Evolutionary conservation across 2,329 filamentous ascomycete genomes (phyloP).

Genomic region (Alternaria panax): DNA sequence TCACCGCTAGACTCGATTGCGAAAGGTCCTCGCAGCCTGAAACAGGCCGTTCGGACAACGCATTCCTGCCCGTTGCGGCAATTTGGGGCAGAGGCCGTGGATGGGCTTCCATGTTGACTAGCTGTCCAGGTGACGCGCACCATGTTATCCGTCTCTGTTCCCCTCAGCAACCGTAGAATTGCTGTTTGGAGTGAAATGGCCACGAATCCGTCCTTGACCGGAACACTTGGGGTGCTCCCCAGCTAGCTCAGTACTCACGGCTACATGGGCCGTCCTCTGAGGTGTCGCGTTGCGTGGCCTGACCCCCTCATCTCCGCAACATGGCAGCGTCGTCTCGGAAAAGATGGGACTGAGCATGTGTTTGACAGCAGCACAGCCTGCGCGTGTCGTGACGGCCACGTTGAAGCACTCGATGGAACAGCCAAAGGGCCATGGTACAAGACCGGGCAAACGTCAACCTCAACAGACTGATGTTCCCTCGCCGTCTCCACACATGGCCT

Average conservation of each 20-base stretch:
- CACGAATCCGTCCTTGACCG: neutral
- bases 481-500: constrained; percentile 1
- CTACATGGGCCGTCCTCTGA: constrained; percentile 4
- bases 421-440: neutral
- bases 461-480: neutral
- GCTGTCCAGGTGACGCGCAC: neutral
- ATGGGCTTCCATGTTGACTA: neutral
- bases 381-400: constrained; percentile 1
- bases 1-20: neutral
- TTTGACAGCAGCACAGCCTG: constrained; percentile 1
- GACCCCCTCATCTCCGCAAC: constrained; percentile 16
- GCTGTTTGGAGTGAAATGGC: neutral
- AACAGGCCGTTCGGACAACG: constrained; percentile 2
- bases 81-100: neutral
- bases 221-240: neutral
- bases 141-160: neutral
- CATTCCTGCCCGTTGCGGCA: neutral
- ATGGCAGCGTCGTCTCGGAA: constrained; percentile 4
- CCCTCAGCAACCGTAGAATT: neutral
- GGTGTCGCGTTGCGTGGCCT: constrained; percentile 14
- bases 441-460: neutral
- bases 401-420: neutral
- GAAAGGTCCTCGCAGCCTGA: neutral
- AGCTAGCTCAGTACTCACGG: neutral
- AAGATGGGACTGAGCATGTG: neutral